Evolutionary conservation across 306 rosid genomes (phyloP), one percentile per base, ranked within the genome.

Genomic region (Citrullus colocynthis): DNA sequence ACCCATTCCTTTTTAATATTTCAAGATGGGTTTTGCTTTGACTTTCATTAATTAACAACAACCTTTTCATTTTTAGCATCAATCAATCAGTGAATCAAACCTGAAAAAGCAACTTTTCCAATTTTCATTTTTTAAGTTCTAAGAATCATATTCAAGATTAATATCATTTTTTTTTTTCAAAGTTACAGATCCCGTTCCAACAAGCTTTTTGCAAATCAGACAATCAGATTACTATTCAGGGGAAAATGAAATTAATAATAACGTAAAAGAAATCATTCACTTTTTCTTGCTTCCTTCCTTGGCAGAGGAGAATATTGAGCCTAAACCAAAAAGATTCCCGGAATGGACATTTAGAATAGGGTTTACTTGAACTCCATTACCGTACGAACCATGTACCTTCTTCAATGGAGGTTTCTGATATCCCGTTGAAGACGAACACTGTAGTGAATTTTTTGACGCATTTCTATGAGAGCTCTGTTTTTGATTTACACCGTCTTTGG

Each of bases 321-420:
- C 89, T n/a, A 93, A 80, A 62, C 97, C 93, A 74, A 91, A 90
- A 18, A 93, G 77, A 75, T 78, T 88, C 34, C 86, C 87, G 14
- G 93, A 78, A 82, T 89, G 91, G 82, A 93, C 91, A 80, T 91
- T 93, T 54, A 93, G 79, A 74, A 91, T 81, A 67, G 90, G 97
- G 87, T 78, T 91, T 67, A 88, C 84, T 80, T 85, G 61, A 80
- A 80, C 75, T 66, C 85, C 87, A 78, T 85, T 85, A 49, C 81
- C 85, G 79, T 89, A 80, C 37, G 87, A 64, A 32, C 93, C 89
- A 36, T 87, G 88, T 57, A 78, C 66, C 83, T 87, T 91, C 86
- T 91, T 89, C 79, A 91, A 60, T 60, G 97, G 97, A 78, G 93
- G 93, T 86, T 87, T 93, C 71, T 66, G 90, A 80, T 82, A 86